A percentile compares a stretch with the other conserved stretches of the same genome.
Evolutionary conservation across 139 green algal genomes (phyloP).

Genomic region (Micractinium sp.): DNA sequence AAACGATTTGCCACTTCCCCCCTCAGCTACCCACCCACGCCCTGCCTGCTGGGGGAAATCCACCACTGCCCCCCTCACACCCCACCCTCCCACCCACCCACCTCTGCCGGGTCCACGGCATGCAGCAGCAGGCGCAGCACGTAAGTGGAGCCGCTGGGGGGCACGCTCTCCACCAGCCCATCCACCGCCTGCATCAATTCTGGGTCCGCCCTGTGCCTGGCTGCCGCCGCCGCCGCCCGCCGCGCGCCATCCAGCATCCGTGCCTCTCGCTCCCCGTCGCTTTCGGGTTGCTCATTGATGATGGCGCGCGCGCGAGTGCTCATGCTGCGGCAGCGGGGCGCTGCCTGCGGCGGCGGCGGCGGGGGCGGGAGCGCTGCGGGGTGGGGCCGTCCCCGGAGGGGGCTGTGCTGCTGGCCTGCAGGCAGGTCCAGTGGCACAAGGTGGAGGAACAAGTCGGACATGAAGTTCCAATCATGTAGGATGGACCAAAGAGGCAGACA

Average conservation of each 20-base stretch:
- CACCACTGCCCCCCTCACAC: not conserved
- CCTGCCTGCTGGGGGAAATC: not conserved
- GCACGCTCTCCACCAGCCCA: not conserved
- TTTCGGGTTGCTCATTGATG: no score
- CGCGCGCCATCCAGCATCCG: not conserved
- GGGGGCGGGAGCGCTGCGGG: no score
- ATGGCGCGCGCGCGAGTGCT: not conserved
- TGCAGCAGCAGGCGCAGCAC: conserved; percentile 14
- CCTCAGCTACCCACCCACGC: no score
- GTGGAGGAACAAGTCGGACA: no score
- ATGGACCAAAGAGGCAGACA: no score
- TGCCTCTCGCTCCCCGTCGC: not conserved
- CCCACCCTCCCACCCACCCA: not conserved
- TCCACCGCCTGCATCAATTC: conserved; percentile 3
- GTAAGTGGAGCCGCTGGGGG: not conserved
- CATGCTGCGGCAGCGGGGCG: not conserved
- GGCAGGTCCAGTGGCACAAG: no score
- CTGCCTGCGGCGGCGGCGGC: no score
- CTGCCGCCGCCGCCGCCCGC: not conserved
- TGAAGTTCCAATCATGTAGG: no score
- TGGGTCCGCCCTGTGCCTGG: not conserved
- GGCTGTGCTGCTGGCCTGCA: no score
- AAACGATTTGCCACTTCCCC: not conserved
- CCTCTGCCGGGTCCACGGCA: not conserved
- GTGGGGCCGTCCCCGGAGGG: no score